Conservation (phyloP, 805 yeast species). For the Grigorovia humatica region DNA sequence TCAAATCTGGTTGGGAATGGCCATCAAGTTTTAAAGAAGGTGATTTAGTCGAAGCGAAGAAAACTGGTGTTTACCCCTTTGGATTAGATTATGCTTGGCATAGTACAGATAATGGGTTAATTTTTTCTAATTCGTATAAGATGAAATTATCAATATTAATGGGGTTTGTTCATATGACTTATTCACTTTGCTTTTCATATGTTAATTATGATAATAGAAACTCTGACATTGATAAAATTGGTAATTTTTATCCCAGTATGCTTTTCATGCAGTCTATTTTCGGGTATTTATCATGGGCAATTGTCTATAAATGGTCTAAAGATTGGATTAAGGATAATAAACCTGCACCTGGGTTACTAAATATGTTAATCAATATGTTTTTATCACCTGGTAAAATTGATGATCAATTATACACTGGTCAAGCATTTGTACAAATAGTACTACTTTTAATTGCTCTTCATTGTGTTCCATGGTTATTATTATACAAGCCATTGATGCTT, state of each 20-base stretch:
- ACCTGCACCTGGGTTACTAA: conserved; percentile 87
- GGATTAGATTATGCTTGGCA: conserved; percentile 97
- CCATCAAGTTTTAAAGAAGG: conserved; percentile 65
- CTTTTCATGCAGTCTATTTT: conserved; percentile 94
- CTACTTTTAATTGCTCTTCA: conserved; percentile 66
- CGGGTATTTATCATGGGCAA: conserved; percentile 79
- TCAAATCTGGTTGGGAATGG: conserved; percentile 90
- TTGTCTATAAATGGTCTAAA: conserved; percentile 87
- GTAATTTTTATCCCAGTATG: conserved; percentile 90
- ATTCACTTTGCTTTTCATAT: conserved; percentile 74
- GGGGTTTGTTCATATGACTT: conserved; percentile 93
- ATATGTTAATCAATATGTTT: conserved; percentile 94
- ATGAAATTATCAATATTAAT: conserved; percentile 91
- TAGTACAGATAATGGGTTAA: conserved; percentile 82
- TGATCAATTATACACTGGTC: conserved; percentile 73
- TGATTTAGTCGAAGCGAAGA: conserved; percentile 55
- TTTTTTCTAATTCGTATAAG: conserved; percentile 91
- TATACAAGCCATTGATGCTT: conserved; percentile 71
- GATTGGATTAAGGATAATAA: conserved; percentile 74
- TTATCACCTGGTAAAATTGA: conserved; percentile 83
- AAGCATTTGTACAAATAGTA: conserved; percentile 61
- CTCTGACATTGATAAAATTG: conserved; percentile 70
- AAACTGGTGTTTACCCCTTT: conserved; percentile 61
- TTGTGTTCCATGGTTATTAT: conserved; percentile 87
- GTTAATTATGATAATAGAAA: conserved; percentile 66